Percentiles rank a stretch among this genome's conserved stretches.
Evolutionary conservation across 495 filamentous ascomycete species (phyloP).

Genomic region (Penicillium dipodomyicola): DNA sequence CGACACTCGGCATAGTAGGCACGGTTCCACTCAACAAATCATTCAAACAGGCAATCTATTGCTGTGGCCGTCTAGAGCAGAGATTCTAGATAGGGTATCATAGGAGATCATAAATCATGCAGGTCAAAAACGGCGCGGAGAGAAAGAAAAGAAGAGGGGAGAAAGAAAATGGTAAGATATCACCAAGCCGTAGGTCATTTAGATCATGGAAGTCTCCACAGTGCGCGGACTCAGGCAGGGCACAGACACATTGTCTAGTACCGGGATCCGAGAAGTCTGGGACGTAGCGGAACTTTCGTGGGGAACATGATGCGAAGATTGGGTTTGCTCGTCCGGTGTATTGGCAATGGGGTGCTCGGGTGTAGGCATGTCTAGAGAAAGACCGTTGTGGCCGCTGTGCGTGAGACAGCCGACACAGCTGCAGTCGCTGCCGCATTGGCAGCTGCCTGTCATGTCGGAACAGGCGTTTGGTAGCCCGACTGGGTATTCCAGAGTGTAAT

Average conservation of each 20-base stretch:
- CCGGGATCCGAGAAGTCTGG: conserved; percentile 17
- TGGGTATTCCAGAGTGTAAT: conserved; percentile 48
- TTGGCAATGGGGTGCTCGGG: conserved; percentile 4
- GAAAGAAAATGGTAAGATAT: neutral
- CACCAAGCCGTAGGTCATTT: conserved; percentile 1
- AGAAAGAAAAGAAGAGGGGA: neutral
- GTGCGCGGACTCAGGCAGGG: conserved; percentile 25
- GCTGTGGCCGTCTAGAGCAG: conserved; percentile 16
- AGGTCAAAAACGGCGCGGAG: neutral
- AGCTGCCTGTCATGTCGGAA: conserved; percentile 45
- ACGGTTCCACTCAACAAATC: neutral
- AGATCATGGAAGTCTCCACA: conserved; percentile 28
- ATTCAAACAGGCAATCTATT: conserved; percentile 9
- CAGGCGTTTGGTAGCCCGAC: conserved; percentile 41
- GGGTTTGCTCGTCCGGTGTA: conserved; percentile 7
- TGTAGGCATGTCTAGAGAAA: conserved; percentile 24
- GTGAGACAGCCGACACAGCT: conserved; percentile 51
- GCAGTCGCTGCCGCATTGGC: conserved; percentile 51
- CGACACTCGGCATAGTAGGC: neutral
- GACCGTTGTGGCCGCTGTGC: conserved; percentile 47
- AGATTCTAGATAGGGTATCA: conserved; percentile 35
- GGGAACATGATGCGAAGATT: neutral
- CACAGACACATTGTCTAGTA: conserved; percentile 21
- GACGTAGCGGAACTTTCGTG: conserved; percentile 5
- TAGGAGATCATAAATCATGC: conserved; percentile 27